Evolutionary conservation across 177 flowering plant genomes (phyloP).

Genomic region (Telopea speciosissima): DNA sequence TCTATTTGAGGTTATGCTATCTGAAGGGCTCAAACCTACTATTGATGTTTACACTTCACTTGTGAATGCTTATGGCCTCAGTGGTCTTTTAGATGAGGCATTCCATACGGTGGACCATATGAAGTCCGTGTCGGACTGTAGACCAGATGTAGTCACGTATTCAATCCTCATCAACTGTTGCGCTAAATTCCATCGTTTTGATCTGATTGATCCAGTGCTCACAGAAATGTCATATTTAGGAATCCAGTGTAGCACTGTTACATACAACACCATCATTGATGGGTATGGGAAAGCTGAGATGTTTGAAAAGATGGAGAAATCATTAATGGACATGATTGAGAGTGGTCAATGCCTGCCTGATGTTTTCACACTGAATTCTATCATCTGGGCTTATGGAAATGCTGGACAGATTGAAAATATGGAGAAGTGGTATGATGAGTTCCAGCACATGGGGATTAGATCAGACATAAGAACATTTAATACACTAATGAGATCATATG

Average conservation of each 20-base stretch:
- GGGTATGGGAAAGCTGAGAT: slow-evolving; percentile 85
- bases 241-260: slow-evolving; percentile 51
- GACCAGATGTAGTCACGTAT: slow-evolving; percentile 69
- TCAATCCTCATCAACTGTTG: slow-evolving; percentile 61
- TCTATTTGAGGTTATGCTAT: slow-evolving; percentile 62
- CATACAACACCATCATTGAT: slow-evolving; percentile 73
- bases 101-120: slow-evolving; percentile 45
- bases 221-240: slow-evolving; percentile 71
- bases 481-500: slow-evolving; percentile 77
- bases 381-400: slow-evolving; percentile 77
- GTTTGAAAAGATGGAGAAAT: slow-evolving; percentile 72
- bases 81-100: slow-evolving; percentile 57
- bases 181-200: slow-evolving; percentile 41
- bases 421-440: slow-evolving; percentile 87
- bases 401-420: slow-evolving; percentile 53
- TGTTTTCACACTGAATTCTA: slow-evolving; percentile 69
- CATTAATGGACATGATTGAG: slow-evolving; percentile 60
- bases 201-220: slow-evolving; percentile 42
- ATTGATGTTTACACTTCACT: slow-evolving; percentile 78
- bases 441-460: slow-evolving; percentile 64
- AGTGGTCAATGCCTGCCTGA: slow-evolving; percentile 58
- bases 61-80: slow-evolving; percentile 62
- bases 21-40: slow-evolving; percentile 67
- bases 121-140: slow-evolving; percentile 63
- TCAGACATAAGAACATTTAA: slow-evolving; percentile 74